A percentile compares a stretch with the other conserved stretches of the same genome.
Conservation (phyloP, 768 basidiomycete species). For the Tulasnella sp. region DNA sequence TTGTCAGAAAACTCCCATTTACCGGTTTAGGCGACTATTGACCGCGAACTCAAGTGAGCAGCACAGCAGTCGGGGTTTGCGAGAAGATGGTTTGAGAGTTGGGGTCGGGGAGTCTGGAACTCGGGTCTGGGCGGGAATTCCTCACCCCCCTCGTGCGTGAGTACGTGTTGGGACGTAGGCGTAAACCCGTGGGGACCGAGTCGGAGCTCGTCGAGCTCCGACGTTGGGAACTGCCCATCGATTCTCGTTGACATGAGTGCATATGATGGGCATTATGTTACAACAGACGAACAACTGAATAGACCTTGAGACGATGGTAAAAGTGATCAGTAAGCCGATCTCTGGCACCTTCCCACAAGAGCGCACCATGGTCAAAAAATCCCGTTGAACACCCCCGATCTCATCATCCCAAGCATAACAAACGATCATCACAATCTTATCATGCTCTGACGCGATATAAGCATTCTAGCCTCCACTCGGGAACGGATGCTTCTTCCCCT, state of each 20-base stretch:
- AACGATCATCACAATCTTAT: not conserved
- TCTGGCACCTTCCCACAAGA: not conserved
- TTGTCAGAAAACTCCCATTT: not conserved
- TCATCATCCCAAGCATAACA: not conserved
- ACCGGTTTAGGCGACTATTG: conserved; percentile 14
- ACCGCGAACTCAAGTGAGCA: conserved; percentile 19
- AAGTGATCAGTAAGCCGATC: not conserved
- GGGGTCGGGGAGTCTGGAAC: not conserved
- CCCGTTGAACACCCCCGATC: not conserved
- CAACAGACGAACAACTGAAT: not conserved
- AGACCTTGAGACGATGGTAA: not conserved
- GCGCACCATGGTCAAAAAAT: not conserved
- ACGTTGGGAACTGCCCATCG: not conserved
- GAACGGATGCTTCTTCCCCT: not conserved
- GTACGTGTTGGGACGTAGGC: not conserved
- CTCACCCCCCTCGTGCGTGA: not conserved
- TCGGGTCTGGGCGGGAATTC: not conserved
- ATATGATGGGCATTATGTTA: not conserved
- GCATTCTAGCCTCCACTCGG: not conserved
- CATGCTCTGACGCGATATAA: not conserved
- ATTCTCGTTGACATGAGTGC: not conserved
- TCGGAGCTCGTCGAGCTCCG: not conserved
- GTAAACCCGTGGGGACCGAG: not conserved
- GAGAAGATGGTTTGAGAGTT: not conserved
- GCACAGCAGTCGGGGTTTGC: conserved; percentile 15